Evolutionary conservation across 352 stramenopile genomes (phyloP).

Genomic region (Lagenidium sp.): DNA sequence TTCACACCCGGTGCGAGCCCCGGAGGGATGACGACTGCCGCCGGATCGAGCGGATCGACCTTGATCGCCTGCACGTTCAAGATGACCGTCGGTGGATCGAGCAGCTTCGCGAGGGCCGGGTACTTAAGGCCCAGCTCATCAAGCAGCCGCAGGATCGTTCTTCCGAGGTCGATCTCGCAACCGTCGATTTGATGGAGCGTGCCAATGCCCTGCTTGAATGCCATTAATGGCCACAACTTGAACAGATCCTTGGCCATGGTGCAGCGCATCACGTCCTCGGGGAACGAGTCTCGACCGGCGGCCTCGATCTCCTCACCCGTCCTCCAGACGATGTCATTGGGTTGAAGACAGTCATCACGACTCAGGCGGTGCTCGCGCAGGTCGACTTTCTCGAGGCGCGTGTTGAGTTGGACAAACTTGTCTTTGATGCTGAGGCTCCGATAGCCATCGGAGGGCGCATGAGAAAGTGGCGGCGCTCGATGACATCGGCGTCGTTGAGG

Average conservation of each 20-base stretch:
- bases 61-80: slow-evolving; percentile 21
- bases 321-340: slow-evolving; percentile 19
- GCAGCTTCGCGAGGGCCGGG: slow-evolving; percentile 17
- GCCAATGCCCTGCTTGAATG: slow-evolving; percentile 22
- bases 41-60: slow-evolving; percentile 14
- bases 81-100: slow-evolving; percentile 22
- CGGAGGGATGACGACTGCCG: slow-evolving; percentile 16
- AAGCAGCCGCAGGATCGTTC: slow-evolving; percentile 19
- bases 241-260: slow-evolving; percentile 19
- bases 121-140: slow-evolving; percentile 17
- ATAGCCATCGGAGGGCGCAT: slow-evolving; percentile 16
- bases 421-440: slow-evolving; percentile 14
- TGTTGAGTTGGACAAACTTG: slow-evolving; percentile 19
- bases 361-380: slow-evolving; percentile 17
- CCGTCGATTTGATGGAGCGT: slow-evolving; percentile 21
- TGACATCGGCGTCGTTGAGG: slow-evolving; percentile 15
- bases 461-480: slow-evolving; percentile 20
- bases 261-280: slow-evolving; percentile 19
- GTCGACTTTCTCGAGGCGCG: slow-evolving; percentile 20
- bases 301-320: slow-evolving; percentile 19
- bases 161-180: slow-evolving; percentile 15
- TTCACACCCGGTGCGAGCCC: slow-evolving; percentile 19
- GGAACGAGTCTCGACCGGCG: slow-evolving; percentile 17
- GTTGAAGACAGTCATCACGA: slow-evolving; percentile 23
- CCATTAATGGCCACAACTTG: slow-evolving; percentile 21